Base-by-base conservation (phyloP, 2,329 filamentous ascomycete genomes). In the Talaromyces islandicus region DNA sequence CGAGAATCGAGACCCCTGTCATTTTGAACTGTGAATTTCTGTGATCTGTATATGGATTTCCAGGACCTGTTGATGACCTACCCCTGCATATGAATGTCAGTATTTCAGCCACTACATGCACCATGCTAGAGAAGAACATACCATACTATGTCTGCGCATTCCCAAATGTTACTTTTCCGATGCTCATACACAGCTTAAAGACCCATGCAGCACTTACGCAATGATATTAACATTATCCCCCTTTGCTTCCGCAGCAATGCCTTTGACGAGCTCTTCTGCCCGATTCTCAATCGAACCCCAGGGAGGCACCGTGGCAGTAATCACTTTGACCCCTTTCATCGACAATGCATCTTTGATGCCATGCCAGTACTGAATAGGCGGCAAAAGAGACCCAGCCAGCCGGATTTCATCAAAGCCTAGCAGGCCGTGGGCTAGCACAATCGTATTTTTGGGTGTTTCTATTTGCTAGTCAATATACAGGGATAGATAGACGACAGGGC, bases 371-470 rank as follows among this genome's bases (percentile, higher is more conserved):
- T 85, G 80, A 24, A 88, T 77, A 0, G 83, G 82, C 0, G 85
- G 85, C 6, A 86, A 70, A 41, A 76, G 74, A 12, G 72, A 71
- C 0, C 84, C 84, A 2, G 78, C 82, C 5, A 85, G 73, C 17
- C 78, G 82, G 10, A 87, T 70, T 68, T 87, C 84, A 64, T 86
- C 83, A 69, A 88, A 88, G n/a, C 85, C 85, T 21, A 88, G 73
- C 11, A 88, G 77, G n/a, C 85, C 85, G 71, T 88, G 85, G 4
- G 85, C 85, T 10, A 88, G 81, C 54, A 88, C 80, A 57, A 88
- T 81, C 2, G 84, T 83, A 65, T 86, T 70, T 67, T 83, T 82
- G 48, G 80, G 82, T 9, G 74, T 71, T 56, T 72, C 72, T 77
- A 50, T 14, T 53, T 12, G 10, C 4, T 19, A 61, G 57, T 58